Percentiles rank a stretch among this genome's conserved stretches.
phyloP scores from a whole-genome alignment of 2,329 filamentous ascomycete species.

The Cercospora zeae-maydis region DNA sequence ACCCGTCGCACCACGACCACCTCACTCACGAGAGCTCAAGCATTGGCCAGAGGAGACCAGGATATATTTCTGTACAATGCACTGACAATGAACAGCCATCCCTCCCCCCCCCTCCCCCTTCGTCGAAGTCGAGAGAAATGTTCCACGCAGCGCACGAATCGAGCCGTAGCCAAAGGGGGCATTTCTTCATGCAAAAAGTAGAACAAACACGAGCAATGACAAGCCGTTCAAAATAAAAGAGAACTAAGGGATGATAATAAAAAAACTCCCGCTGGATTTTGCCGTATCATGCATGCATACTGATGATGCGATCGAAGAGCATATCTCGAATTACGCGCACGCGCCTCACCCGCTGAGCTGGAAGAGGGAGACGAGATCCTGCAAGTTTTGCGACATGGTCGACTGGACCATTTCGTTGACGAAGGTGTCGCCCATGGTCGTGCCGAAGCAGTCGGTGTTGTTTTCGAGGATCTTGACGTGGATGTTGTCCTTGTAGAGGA shows the following conservation, averaged over 20 bases:
- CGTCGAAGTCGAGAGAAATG: not conserved
- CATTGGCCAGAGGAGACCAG: not conserved
- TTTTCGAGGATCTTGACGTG: slow-evolving; percentile 53
- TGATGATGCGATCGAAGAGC: slow-evolving; percentile 4
- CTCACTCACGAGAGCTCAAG: not conserved
- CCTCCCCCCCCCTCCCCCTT: too few relatives aligned
- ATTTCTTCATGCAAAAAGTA: not conserved
- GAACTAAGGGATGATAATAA: too few relatives aligned
- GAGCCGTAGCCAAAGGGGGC: slow-evolving; percentile 8
- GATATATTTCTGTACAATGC: slow-evolving; percentile 8
- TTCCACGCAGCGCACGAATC: not conserved
- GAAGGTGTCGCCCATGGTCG: slow-evolving; percentile 34
- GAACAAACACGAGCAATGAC: too few relatives aligned
- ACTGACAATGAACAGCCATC: not conserved
- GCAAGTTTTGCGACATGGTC: slow-evolving; percentile 32
- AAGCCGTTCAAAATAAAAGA: not conserved
- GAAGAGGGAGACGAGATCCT: slow-evolving; percentile 40
- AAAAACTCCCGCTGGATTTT: not conserved
- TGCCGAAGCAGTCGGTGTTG: slow-evolving; percentile 37
- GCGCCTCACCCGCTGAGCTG: slow-evolving; percentile 22
- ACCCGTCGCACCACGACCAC: slow-evolving; percentile 1
- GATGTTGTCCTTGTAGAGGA: slow-evolving; percentile 56
- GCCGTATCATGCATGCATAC: not conserved
- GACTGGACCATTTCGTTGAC: slow-evolving; percentile 37
- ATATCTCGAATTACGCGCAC: not conserved